phyloP scores from a whole-genome alignment of 1,284 basidiomycete genomes.

The Ceratobasidium papillatum region DNA sequence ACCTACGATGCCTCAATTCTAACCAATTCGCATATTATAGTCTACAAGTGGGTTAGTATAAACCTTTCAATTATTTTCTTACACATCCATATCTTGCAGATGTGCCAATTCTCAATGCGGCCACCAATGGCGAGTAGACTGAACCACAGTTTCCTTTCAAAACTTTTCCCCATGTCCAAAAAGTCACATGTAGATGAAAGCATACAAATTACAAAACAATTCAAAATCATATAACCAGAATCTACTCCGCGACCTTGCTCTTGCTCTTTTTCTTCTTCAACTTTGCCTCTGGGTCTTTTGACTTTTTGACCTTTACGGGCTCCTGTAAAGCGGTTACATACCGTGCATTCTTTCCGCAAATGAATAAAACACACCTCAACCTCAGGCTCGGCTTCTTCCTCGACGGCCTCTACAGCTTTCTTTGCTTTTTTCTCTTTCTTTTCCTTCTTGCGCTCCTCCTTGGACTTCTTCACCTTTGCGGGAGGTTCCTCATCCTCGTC shows the following conservation, averaged over 20 bases:
- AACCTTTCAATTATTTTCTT: neutral
- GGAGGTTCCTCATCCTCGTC: constrained; percentile 56
- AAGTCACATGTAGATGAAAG: constrained; percentile 19
- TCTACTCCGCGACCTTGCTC: constrained; percentile 30
- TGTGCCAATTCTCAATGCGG: constrained; percentile 49
- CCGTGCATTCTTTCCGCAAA: neutral
- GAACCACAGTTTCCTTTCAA: neutral
- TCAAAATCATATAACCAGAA: constrained; percentile 24
- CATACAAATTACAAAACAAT: constrained; percentile 34
- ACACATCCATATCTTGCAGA: constrained; percentile 36
- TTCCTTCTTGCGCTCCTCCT: constrained; percentile 70
- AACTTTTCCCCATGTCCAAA: neutral
- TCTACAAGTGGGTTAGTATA: constrained; percentile 24
- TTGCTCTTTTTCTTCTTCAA: constrained; percentile 40
- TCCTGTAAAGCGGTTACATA: neutral
- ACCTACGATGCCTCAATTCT: neutral
- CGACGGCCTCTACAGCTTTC: constrained; percentile 56
- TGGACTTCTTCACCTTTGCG: constrained; percentile 65
- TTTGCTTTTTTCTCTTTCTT: constrained; percentile 72
- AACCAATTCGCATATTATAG: neutral
- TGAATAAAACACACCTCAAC: constrained; percentile 20
- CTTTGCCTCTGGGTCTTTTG: constrained; percentile 33
- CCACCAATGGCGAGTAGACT: constrained; percentile 50
- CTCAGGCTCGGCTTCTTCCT: constrained; percentile 48
- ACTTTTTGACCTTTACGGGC: constrained; percentile 39